phyloP scores from a whole-genome alignment of 106 monocot species.

The Iris macrosiphon region DNA sequence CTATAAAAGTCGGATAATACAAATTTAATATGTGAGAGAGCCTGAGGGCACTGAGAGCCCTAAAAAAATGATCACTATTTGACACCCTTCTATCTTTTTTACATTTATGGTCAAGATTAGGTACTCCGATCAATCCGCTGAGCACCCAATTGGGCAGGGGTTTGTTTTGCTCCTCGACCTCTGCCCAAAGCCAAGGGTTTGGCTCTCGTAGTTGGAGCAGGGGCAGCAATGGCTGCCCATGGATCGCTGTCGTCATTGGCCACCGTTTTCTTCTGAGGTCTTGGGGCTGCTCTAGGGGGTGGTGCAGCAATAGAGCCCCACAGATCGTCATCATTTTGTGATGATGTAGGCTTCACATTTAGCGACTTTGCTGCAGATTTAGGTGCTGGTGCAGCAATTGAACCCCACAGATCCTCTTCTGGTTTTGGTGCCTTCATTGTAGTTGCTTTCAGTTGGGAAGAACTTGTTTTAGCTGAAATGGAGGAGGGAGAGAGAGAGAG shows the following conservation, averaged over 20 bases:
- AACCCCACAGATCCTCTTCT: slow-evolving; percentile 70
- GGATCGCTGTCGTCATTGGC: slow-evolving; percentile 48
- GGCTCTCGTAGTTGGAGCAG: slow-evolving; percentile 74
- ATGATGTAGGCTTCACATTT: slow-evolving; percentile 32
- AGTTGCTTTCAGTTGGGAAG: slow-evolving; percentile 20
- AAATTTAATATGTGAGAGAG: no score
- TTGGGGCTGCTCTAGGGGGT: slow-evolving; percentile 41
- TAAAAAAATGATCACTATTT: no score
- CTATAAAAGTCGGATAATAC: no score
- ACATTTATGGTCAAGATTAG: slow-evolving; percentile 16
- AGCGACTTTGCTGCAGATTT: slow-evolving; percentile 33
- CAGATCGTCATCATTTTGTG: slow-evolving; percentile 40
- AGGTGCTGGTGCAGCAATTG: slow-evolving; percentile 49
- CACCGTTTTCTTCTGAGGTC: slow-evolving; percentile 17
- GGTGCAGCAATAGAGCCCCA: slow-evolving; percentile 79
- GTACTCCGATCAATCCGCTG: slow-evolving; percentile 67
- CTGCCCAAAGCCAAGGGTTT: slow-evolving; percentile 81
- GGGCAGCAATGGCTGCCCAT: slow-evolving; percentile 91
- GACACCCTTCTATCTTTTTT: not conserved
- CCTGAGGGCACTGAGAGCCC: no score
- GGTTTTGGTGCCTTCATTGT: slow-evolving; percentile 22
- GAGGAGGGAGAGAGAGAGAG: not conserved
- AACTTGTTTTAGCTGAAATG: slow-evolving; percentile 5
- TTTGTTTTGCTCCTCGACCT: slow-evolving; percentile 54
- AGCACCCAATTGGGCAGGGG: slow-evolving; percentile 60